Evolutionary conservation across 2,329 filamentous ascomycete species (phyloP).

Genomic region (Ophiocordyceps camponoti-saundersi): DNA sequence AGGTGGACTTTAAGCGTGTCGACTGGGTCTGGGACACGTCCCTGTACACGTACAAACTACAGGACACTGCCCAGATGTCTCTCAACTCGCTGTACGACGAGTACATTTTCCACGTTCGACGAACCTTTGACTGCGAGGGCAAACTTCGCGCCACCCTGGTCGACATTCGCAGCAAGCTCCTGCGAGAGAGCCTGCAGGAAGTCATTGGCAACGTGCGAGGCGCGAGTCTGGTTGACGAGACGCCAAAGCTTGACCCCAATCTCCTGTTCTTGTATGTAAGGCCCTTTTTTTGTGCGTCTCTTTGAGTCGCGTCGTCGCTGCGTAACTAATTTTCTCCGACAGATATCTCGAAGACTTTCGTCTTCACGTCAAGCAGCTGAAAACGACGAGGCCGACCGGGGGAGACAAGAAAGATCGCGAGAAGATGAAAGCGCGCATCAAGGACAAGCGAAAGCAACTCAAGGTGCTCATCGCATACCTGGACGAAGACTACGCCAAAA

Average conservation of each 20-base stretch:
- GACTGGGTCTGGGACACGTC: slow-evolving; percentile 36
- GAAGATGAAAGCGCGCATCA: slow-evolving; percentile 40
- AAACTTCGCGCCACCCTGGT: slow-evolving; percentile 58
- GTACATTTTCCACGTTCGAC: slow-evolving; percentile 68
- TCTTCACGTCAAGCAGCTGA: slow-evolving; percentile 44
- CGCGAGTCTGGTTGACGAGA: slow-evolving; percentile 65
- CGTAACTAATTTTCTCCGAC: background rate
- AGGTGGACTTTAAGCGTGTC: slow-evolving; percentile 29
- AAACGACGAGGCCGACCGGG: slow-evolving; percentile 31
- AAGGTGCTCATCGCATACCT: slow-evolving; percentile 61
- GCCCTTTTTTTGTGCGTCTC: background rate
- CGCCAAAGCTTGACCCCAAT: slow-evolving; percentile 55
- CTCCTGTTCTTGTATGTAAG: slow-evolving; percentile 43
- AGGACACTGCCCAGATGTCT: slow-evolving; percentile 30
- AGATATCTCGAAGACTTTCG: slow-evolving; percentile 68
- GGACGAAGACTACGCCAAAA: slow-evolving; percentile 64
- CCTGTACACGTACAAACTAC: slow-evolving; percentile 34
- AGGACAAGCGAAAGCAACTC: slow-evolving; percentile 44
- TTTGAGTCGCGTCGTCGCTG: background rate
- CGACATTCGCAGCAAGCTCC: slow-evolving; percentile 69
- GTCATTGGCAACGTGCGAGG: slow-evolving; percentile 23
- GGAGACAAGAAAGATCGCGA: slow-evolving; percentile 38
- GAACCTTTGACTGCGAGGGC: slow-evolving; percentile 72
- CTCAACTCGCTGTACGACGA: slow-evolving; percentile 48
- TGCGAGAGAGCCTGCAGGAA: slow-evolving; percentile 44